Evolutionary conservation across 2,329 filamentous ascomycete genomes (phyloP), one percentile per base, ranked within the genome.

Genomic region (Immersiporthe knoxdaviesiana): DNA sequence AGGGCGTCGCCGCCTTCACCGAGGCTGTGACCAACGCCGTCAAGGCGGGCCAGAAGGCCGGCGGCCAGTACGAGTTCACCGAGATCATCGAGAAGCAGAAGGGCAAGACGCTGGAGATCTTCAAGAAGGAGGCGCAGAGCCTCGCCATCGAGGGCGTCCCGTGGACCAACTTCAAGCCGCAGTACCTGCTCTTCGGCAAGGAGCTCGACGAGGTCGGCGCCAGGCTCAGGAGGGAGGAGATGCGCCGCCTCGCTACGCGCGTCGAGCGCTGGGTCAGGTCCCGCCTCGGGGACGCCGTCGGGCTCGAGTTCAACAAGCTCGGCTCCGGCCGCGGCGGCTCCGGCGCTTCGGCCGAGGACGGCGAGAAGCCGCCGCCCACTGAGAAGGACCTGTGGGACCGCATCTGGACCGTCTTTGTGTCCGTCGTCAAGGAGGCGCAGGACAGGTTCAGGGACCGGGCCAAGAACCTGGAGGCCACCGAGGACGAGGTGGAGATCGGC

Each of bases 381-480:
- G 95, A 98, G 79, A 94, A 92, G 78, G 91, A 94, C 67, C 89
- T 99, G 21, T 99, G 97, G 96, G 96, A 99, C 78, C 90, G 95
- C 52, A 91, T 99, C 76, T 99, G 96, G 96, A 88, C 81, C 41
- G 88, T 93, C 47, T 99, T 99, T 76, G 90, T 88, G 8, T 87
- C 89, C 16, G 92, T 94, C 11, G 94, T 98, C 24, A 86, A 88
- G 66, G 93, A 97, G 77, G 95, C 96, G 14, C 93, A 97, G 79
- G 85, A 84, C 37, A 88, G 94, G 67, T 98, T 98, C 80, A 88
- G 91, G 0, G 93, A 97, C 73, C 89, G 95, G 70, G 95, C 96
- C 67, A 92, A 91, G 81, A 97, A 93, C 83, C 97, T 98, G 74
- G 93, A 98, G 78, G 96, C 96, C 60, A 97, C 90, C 75, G 85